phyloP scores from a whole-genome alignment of 176 grass and related monocot genomes.

The Poa annua region DNA sequence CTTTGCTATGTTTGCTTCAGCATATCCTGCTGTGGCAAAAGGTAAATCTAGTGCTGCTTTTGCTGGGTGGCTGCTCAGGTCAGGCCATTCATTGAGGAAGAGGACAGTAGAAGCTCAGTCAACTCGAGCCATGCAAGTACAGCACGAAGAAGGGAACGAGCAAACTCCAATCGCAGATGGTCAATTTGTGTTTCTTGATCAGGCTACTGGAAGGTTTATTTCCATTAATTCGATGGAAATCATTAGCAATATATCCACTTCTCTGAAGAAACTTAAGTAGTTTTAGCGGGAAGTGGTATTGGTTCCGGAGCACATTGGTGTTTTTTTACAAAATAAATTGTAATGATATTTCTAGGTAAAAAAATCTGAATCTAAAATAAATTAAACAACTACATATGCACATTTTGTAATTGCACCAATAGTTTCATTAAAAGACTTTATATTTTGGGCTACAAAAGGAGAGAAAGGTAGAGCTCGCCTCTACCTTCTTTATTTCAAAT shows the following conservation, averaged over 20 bases:
- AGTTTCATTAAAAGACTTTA: too few relatives aligned
- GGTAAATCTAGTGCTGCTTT: constrained; percentile 22
- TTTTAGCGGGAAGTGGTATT: too few relatives aligned
- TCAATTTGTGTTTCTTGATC: neutral
- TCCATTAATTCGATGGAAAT: neutral
- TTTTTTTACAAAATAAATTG: too few relatives aligned
- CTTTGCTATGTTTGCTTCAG: constrained; percentile 42
- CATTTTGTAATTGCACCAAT: too few relatives aligned
- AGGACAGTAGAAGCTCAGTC: neutral
- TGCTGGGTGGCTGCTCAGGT: neutral
- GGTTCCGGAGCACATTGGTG: too few relatives aligned
- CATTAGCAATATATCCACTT: neutral
- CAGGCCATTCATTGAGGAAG: constrained; percentile 5
- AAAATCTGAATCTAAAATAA: too few relatives aligned
- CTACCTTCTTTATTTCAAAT: too few relatives aligned
- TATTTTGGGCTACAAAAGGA: too few relatives aligned
- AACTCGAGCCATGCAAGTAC: neutral
- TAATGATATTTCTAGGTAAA: too few relatives aligned
- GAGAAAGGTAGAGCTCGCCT: too few relatives aligned
- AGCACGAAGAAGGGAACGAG: neutral
- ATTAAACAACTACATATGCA: too few relatives aligned
- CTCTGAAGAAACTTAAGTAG: too few relatives aligned
- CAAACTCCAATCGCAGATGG: neutral
- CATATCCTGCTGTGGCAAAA: constrained; percentile 31
- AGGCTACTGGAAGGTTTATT: neutral